Conservation (phyloP, 106 monocot genomes). For the Phalaenopsis aphrodite region DNA sequence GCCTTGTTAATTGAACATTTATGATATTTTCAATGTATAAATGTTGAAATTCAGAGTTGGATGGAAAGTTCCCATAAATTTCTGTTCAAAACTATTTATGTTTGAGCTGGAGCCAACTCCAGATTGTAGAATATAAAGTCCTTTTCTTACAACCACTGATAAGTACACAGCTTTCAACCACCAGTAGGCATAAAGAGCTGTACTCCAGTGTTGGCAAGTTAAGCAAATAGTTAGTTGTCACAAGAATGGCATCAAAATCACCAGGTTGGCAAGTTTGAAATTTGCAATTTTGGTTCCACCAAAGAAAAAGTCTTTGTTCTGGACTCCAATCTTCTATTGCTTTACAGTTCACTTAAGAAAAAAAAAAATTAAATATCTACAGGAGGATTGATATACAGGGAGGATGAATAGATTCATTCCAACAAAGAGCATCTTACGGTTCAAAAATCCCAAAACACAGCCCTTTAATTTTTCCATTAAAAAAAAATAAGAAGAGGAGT, state of each 20-base stretch:
- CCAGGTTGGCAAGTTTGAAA: conserved; percentile 13
- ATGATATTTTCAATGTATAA: background rate
- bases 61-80: conserved; percentile 4
- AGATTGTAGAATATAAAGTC: background rate
- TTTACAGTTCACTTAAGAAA: background rate
- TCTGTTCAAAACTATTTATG: background rate
- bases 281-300: background rate
- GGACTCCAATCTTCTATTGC: background rate
- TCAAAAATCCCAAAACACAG: conserved; percentile 1
- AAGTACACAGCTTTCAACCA: background rate
- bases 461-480: background rate
- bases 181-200: background rate
- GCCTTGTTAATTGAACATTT: background rate
- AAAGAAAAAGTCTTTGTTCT: background rate
- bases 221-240: background rate
- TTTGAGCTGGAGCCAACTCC: background rate
- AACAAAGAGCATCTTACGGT: conserved; percentile 1
- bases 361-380: background rate
- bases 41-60: background rate
- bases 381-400: background rate
- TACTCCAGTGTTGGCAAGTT: conserved; percentile 3
- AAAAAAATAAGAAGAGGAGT: background rate
- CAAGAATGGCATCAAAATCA: conserved; percentile 4
- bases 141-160: background rate
- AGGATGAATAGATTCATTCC: conserved; percentile 4